Percentiles rank a stretch among this genome's conserved stretches.
Conservation (phyloP, 2,329 filamentous ascomycete genomes). For the Colletotrichum navitas region DNA sequence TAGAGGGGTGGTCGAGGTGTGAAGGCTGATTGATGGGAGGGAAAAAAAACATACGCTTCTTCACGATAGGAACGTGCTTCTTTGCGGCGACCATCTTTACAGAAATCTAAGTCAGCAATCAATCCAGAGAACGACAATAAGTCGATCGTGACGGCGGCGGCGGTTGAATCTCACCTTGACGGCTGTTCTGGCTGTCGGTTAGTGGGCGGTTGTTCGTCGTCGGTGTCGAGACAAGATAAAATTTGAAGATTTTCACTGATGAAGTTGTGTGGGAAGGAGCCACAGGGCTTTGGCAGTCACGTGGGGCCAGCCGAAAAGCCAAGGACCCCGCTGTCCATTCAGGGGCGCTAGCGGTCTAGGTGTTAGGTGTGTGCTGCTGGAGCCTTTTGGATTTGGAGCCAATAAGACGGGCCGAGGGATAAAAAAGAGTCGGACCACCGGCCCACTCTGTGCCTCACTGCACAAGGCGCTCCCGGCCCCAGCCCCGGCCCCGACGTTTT, state of each 20-base stretch:
- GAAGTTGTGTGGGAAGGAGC: not conserved
- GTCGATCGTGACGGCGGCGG: conserved; percentile 36
- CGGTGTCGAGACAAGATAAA: not conserved
- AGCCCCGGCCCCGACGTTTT: not conserved
- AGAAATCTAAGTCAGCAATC: conserved; percentile 51
- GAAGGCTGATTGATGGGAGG: conserved; percentile 28
- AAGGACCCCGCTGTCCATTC: no score
- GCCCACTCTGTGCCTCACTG: not conserved
- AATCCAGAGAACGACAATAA: conserved; percentile 21
- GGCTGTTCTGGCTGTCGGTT: conserved; percentile 54
- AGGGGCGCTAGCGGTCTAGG: no score
- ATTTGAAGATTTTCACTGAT: no score
- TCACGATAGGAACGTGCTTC: conserved; percentile 99
- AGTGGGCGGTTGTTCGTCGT: conserved; percentile 42
- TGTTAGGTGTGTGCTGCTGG: no score
- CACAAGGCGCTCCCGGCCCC: no score
- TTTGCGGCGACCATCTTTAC: conserved; percentile 96
- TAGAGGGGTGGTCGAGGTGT: conserved; percentile 16
- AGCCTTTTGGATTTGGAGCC: no score
- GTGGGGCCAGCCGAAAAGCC: no score
- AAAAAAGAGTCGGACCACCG: no score
- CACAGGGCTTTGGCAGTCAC: conserved; percentile 15
- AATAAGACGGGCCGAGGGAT: no score
- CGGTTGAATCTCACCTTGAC: conserved; percentile 54
- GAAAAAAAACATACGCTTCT: conserved; percentile 90